These are phyloP conservation scores for Lactifluus hygrophoroides DNA, from an alignment of 768 basidiomycete species.

Conservation along the genomic window DNA sequence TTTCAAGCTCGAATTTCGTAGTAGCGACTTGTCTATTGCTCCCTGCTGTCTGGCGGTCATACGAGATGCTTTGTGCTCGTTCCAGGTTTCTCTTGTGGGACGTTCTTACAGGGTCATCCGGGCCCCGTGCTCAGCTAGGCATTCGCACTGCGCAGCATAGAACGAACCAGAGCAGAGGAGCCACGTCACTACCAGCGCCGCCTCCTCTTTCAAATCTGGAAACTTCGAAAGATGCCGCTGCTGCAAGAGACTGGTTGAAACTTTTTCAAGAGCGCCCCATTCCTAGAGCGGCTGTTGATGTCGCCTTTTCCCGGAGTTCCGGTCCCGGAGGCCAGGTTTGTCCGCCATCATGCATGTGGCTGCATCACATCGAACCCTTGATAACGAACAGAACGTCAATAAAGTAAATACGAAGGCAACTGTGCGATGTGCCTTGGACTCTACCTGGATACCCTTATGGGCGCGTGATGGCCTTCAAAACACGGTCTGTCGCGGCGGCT, in stretches of 20 bases:
- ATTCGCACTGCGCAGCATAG: neutral
- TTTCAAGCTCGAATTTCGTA: neutral
- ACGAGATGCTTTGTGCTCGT: neutral
- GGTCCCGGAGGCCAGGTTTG: constrained; percentile 79
- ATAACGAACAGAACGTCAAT: constrained; percentile 62
- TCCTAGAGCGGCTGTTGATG: constrained; percentile 45
- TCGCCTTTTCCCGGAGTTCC: constrained; percentile 70
- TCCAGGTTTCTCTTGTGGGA: neutral
- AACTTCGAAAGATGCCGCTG: constrained; percentile 10
- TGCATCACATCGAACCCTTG: neutral
- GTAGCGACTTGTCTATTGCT: neutral
- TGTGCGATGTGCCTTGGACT: constrained; percentile 47
- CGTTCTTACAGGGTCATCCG: neutral
- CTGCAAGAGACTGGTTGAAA: constrained; percentile 18
- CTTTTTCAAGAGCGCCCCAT: constrained; percentile 26
- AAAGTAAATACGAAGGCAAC: constrained; percentile 83
- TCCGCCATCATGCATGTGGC: neutral
- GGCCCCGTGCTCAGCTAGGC: neutral
- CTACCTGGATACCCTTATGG: constrained; percentile 66
- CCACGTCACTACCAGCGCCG: constrained; percentile 12
- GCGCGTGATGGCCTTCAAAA: constrained; percentile 38
- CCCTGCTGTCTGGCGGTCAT: neutral
- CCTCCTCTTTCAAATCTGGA: constrained; percentile 13
- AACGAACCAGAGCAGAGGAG: neutral
- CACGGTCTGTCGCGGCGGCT: constrained; percentile 35